Evolutionary conservation across 495 filamentous ascomycete genomes (phyloP), one percentile per base, ranked within the genome.

Genomic region (Pyrenopolyporus hunteri): DNA sequence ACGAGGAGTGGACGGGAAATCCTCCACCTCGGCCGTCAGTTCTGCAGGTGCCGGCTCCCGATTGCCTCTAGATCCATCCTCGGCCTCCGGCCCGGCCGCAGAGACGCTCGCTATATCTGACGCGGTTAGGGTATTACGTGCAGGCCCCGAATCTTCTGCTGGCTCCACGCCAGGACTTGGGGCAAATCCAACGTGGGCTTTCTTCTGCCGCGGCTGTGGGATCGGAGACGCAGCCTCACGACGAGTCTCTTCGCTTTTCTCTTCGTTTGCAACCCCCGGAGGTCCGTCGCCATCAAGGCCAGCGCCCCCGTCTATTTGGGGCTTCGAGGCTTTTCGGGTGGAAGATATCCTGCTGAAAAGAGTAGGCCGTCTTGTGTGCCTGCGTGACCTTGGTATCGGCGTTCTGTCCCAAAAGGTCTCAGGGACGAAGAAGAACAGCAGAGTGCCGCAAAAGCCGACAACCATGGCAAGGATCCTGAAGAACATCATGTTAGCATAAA

Each of bases 381-480:
- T 69, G 9, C 71, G 74, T 48, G 73, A 73, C 58, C 83, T 83
- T 2, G 65, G 89, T 35, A 81, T 77, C 2, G 93, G 93, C 2
- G 87, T 87, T 16, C 94, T 82, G 68, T 97, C 92, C 94, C 94
- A 97, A 67, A 97, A 97, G 0, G 93, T 97, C 74, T 98, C 94
- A 0, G 94, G 94, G 4, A 96, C 89, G 65, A 97, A 96, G 52
- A 98, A 79, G 65, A 97, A 96, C 1, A 97, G 77, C 1, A 95
- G 73, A 6, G 82, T 66, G 35, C 89, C 81, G 59, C 89, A 90
- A 47, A 88, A 84, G 0, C 84, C 92, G 29, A 93, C 92, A 22
- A 96, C 73, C 1, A 96, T 90, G 4, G 94, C 87, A 51, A 97
- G 88, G 59, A 96, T 85, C 89, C 88, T 89, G 61, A 5, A 49